phyloP scores from a whole-genome alignment of 2,329 filamentous ascomycete species.

The Aspergillus intermedius region DNA sequence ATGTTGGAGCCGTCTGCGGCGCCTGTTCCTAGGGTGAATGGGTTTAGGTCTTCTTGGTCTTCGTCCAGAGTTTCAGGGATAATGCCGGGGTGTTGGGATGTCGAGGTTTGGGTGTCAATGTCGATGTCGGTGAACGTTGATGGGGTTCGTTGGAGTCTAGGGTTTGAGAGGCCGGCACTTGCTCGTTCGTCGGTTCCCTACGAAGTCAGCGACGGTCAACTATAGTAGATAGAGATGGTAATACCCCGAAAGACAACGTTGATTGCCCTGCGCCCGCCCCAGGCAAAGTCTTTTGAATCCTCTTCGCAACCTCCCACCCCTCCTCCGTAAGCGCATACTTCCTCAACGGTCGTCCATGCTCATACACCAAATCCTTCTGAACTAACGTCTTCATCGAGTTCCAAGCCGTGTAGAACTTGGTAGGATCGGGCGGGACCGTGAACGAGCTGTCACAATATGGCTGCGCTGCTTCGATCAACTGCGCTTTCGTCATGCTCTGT shows the following conservation, averaged over 20 bases:
- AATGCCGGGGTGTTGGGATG: neutral
- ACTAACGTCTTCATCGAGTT: slow-evolving; percentile 71
- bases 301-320: slow-evolving; percentile 66
- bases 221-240: too few species aligned
- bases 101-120: neutral
- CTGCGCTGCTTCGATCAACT: slow-evolving; percentile 64
- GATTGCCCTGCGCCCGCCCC: slow-evolving; percentile 15
- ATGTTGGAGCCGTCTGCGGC: slow-evolving; percentile 30
- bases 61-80: slow-evolving; percentile 1
- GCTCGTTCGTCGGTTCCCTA: neutral
- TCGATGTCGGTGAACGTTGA: neutral
- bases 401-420: slow-evolving; percentile 73
- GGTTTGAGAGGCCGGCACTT: neutral
- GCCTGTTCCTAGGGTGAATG: slow-evolving; percentile 1
- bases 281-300: slow-evolving; percentile 50
- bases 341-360: slow-evolving; percentile 60
- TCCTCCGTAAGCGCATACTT: slow-evolving; percentile 68
- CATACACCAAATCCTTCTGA: slow-evolving; percentile 66
- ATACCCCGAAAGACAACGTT: slow-evolving; percentile 9
- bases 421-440: slow-evolving; percentile 59
- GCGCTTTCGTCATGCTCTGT: slow-evolving; percentile 58
- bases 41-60: slow-evolving; percentile 3
- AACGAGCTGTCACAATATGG: slow-evolving; percentile 68
- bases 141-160: neutral
- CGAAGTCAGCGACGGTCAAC: neutral